Conservation (phyloP, 441 rosid genomes). For the Erodium texanum region DNA sequence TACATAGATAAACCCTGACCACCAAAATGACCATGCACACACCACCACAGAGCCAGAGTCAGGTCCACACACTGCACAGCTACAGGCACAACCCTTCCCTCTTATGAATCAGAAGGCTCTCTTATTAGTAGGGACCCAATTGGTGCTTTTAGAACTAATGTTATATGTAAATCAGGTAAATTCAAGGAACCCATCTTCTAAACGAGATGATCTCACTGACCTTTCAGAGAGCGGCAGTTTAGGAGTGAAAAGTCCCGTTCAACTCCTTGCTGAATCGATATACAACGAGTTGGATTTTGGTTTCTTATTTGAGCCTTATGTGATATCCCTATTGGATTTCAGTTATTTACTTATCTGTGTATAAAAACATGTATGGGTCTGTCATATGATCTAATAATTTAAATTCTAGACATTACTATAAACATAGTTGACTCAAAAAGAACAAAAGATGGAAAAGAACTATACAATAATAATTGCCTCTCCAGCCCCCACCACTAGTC, state of each 20-base stretch:
- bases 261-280: no score
- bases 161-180: background rate
- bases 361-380: no score
- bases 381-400: background rate
- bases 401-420: background rate
- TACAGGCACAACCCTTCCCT: background rate
- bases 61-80: slow-evolving; percentile 1
- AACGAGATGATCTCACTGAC: no score
- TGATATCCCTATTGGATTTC: background rate
- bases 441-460: background rate
- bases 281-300: no score
- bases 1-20: slow-evolving; percentile 1
- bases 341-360: no score
- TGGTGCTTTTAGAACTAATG: background rate
- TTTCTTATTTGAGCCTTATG: no score
- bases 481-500: background rate
- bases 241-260: no score
- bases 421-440: slow-evolving; percentile 3
- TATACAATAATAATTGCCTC: background rate
- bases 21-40: background rate
- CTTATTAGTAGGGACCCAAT: background rate
- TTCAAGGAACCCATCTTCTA: background rate
- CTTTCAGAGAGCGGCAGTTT: no score
- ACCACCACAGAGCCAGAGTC: background rate
- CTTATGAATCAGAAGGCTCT: background rate